A percentile compares a stretch with the other conserved stretches of the same genome.
Evolutionary conservation across 192 early-diverging fungal species (phyloP).

Genomic region (Rhizoclosmatium globosum): DNA sequence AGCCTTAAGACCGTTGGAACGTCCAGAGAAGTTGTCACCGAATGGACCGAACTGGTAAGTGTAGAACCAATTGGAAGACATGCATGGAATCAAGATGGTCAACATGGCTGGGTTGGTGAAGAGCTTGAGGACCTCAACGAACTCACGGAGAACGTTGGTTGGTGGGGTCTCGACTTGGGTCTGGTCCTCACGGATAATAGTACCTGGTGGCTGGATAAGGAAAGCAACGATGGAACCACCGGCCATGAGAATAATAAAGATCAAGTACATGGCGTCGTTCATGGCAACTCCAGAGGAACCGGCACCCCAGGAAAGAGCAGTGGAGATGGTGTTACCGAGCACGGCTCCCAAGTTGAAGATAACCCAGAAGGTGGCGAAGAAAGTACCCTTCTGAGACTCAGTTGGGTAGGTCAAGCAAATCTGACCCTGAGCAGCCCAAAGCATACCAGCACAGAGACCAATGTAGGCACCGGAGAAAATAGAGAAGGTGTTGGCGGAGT

Average conservation of each 20-base stretch:
- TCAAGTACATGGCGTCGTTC: constrained; percentile 77
- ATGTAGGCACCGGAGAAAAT: constrained; percentile 81
- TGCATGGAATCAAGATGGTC: constrained; percentile 50
- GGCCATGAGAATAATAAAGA: constrained; percentile 73
- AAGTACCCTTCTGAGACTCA: constrained; percentile 82
- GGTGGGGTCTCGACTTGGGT: constrained; percentile 69
- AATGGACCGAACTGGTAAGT: constrained; percentile 71
- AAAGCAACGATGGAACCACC: constrained; percentile 54
- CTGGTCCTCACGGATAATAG: constrained; percentile 79
- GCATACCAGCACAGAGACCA: too few species aligned
- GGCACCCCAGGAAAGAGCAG: constrained; percentile 73
- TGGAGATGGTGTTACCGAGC: constrained; percentile 77
- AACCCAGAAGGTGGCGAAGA: constrained; percentile 87
- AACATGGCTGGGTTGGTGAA: constrained; percentile 77
- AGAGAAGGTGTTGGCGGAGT: constrained; percentile 59
- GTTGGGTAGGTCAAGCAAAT: constrained; percentile 89
- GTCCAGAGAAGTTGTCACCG: constrained; percentile 29
- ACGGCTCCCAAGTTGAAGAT: constrained; percentile 87
- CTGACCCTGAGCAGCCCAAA: too few species aligned
- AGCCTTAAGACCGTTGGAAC: constrained; percentile 28
- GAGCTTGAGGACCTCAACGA: constrained; percentile 61
- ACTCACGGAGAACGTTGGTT: constrained; percentile 70
- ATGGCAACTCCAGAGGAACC: constrained; percentile 50
- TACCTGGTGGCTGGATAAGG: constrained; percentile 64
- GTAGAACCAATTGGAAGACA: constrained; percentile 82